Base-by-base conservation (phyloP, 2,329 filamentous ascomycete species). In the Hortaea sp. region DNA sequence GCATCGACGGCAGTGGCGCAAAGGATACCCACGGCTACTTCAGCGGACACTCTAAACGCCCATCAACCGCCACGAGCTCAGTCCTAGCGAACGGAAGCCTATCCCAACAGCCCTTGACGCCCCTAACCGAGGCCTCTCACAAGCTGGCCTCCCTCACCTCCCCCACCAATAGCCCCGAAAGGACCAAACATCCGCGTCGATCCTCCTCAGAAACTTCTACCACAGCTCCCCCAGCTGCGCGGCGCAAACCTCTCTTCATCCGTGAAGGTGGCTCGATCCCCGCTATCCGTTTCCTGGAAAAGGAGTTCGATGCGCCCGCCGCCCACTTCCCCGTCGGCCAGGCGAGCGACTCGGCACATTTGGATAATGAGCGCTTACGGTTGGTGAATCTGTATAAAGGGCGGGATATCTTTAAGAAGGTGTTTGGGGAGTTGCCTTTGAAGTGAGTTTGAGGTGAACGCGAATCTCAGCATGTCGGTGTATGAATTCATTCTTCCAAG, bases 201-300 rank as follows among this genome's bases (percentile, higher is more conserved):
- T 20, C 20, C 20, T 7, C 11, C 29, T 9, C 7, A 7, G 11
- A 29, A 27, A 7, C 20, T 6, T n/a, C 28, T n/a, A 46, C 39
- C 27, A 7, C 34, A 13, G 7, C n/a, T 30, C 64, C 1, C 4
- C 59, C 69, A 13, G 62, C 63, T 7, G 49, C 52, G 28, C 51
- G 58, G 3, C 53, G 54, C 6, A 84, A 82, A 57, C 90, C 89
- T 0, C 73, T 98, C 3, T 97, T 94, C 63, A 98, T 98, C 55
- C 79, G 92, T 7, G 92, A 98, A 67, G 92, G 92, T 9, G 92
- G 92, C 5, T 94, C 85, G 0, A 98, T 98, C 55, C 92, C 92
- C 0, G 87, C 87, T 0, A 97, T 97, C 47, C 74, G 92, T 5
- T 97, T 97, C 61, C 63, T 97, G 34, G 90, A 97, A 65, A 95